These are phyloP conservation scores for Teunomyces funiuensis DNA, from an alignment of 805 yeast species.

Conservation along the genomic window DNA sequence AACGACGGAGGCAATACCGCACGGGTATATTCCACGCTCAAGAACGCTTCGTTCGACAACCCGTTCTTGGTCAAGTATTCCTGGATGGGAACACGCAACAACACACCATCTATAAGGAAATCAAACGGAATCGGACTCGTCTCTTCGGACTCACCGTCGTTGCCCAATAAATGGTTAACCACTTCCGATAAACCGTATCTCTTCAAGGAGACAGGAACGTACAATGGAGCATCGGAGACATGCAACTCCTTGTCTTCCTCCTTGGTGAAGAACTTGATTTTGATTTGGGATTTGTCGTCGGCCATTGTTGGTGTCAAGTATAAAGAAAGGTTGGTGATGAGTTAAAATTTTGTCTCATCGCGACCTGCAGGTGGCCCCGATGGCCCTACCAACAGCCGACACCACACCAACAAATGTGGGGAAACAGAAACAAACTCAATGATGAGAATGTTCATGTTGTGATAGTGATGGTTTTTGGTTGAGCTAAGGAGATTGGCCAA, in stretches of 20 bases:
- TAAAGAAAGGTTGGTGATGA: neutral
- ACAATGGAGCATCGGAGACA: constrained; percentile 75
- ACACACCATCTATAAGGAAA: constrained; percentile 81
- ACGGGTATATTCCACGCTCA: constrained; percentile 85
- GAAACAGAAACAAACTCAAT: no score
- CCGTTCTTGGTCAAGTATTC: constrained; percentile 78
- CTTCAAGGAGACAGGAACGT: constrained; percentile 81
- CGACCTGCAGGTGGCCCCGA: neutral
- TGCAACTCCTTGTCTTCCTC: constrained; percentile 75
- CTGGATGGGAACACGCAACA: constrained; percentile 74
- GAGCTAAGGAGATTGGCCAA: neutral
- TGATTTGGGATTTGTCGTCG: constrained; percentile 60
- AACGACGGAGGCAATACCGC: constrained; percentile 94
- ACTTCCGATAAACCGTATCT: constrained; percentile 93
- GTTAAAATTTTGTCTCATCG: neutral
- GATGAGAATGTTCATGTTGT: neutral
- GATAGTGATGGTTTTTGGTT: neutral
- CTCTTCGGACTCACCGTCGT: constrained; percentile 39
- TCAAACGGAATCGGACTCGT: constrained; percentile 81
- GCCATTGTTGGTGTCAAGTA: constrained; percentile 15
- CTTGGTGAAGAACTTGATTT: constrained; percentile 80
- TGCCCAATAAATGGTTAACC: constrained; percentile 79
- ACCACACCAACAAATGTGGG: no score
- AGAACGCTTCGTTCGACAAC: constrained; percentile 74
- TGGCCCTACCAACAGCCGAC: no score